Conservation (phyloP, 2,329 filamentous ascomycete genomes). For the Talaromyces piceae region DNA sequence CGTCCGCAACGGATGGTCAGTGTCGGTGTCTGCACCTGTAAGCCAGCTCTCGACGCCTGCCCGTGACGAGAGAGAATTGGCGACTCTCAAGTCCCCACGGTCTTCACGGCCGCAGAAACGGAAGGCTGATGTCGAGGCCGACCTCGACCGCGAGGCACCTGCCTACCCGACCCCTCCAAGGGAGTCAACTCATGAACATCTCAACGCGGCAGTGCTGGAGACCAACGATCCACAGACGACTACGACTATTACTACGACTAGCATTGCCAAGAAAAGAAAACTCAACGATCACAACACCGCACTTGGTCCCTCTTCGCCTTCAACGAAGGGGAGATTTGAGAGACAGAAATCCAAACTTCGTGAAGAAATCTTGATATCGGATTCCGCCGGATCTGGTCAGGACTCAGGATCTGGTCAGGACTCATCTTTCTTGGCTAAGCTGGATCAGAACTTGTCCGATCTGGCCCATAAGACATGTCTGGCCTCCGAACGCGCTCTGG, state of each 20-base stretch:
- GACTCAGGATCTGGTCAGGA: constrained; percentile 12
- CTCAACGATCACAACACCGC: constrained; percentile 10
- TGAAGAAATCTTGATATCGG: constrained; percentile 28
- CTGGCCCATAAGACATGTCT: neutral
- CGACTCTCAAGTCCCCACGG: neutral
- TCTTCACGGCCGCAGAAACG: neutral
- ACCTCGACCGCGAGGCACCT: neutral
- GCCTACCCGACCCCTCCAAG: neutral
- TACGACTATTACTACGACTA: constrained; percentile 9
- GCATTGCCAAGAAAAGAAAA: constrained; percentile 14
- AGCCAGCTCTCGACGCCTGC: constrained; percentile 28
- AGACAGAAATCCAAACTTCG: constrained; percentile 29
- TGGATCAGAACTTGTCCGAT: neutral
- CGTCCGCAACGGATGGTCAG: constrained; percentile 73
- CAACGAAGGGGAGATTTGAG: constrained; percentile 27
- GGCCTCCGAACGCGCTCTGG: neutral
- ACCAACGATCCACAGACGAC: neutral
- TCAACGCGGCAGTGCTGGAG: neutral
- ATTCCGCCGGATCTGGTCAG: constrained; percentile 17
- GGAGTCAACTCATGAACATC: neutral
- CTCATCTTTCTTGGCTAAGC: neutral
- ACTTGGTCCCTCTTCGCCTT: constrained; percentile 21
- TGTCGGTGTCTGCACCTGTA: constrained; percentile 28
- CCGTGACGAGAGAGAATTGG: constrained; percentile 18
- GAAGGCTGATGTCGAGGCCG: neutral